phyloP scores from a whole-genome alignment of 2,329 filamentous ascomycete genomes.

The Gyromitra esculenta region DNA sequence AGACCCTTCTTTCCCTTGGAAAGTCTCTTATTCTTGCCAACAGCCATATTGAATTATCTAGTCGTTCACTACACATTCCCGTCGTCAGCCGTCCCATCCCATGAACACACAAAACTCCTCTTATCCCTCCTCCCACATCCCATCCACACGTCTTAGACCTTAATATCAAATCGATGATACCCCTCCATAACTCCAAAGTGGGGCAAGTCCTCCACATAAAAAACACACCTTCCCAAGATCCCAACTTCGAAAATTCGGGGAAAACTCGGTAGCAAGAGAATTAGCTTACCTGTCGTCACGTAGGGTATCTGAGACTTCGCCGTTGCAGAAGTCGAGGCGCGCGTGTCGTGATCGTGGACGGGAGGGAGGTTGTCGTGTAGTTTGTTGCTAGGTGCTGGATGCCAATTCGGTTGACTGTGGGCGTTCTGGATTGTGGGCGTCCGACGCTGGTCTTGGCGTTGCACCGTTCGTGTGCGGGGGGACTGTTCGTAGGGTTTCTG shows the following conservation, averaged over 20 bases:
- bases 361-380: conserved; percentile 32
- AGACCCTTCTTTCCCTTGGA: conserved; percentile 99
- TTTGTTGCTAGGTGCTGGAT: conserved; percentile 36
- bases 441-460: conserved; percentile 32
- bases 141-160: conserved; percentile 1
- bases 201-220: conserved; percentile 17
- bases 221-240: neutral
- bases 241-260: conserved; percentile 12
- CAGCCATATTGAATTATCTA: conserved; percentile 54
- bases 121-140: neutral
- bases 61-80: conserved; percentile 34
- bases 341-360: conserved; percentile 41
- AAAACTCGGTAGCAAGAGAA: conserved; percentile 13
- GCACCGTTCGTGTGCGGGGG: conserved; percentile 16
- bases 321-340: conserved; percentile 31
- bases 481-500: conserved; percentile 46
- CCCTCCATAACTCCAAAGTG: conserved; percentile 18
- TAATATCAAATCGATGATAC: conserved; percentile 6
- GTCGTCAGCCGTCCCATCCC: conserved; percentile 29
- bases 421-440: conserved; percentile 40
- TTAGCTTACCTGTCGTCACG: conserved; percentile 49
- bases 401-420: conserved; percentile 37
- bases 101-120: conserved; percentile 1
- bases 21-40: conserved; percentile 88
- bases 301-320: conserved; percentile 45